Evolutionary conservation across 768 basidiomycete species (phyloP).

Genomic region (Mycena leptocephala): DNA sequence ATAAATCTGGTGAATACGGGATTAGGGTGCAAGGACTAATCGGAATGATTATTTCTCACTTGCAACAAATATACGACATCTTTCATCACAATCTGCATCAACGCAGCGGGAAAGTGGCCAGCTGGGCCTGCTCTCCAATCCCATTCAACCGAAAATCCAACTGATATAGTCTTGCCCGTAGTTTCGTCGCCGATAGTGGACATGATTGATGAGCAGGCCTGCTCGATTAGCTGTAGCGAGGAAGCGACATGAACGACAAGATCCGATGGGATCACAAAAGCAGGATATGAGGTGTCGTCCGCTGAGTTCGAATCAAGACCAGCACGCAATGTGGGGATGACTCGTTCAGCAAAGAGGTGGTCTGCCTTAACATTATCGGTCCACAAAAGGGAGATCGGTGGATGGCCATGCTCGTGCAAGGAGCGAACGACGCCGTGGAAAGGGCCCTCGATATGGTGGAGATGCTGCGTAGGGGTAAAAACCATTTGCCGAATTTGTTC

Average conservation of each 20-base stretch:
- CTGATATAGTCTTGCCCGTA: not conserved
- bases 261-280: not conserved
- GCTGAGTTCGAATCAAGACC: not conserved
- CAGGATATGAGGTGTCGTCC: not conserved
- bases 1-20: not conserved
- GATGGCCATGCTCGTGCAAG: conserved; percentile 11
- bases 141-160: conserved; percentile 10
- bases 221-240: not conserved
- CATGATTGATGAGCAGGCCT: not conserved
- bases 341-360: not conserved
- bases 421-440: not conserved
- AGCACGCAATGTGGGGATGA: conserved; percentile 1
- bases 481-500: conserved; percentile 1
- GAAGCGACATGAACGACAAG: not conserved
- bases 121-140: conserved; percentile 7
- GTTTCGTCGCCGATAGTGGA: not conserved
- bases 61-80: not conserved
- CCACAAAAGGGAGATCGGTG: not conserved
- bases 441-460: not conserved
- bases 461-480: not conserved
- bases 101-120: not conserved
- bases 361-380: conserved; percentile 8
- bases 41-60: not conserved
- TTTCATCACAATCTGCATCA: not conserved
- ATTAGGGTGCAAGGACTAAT: not conserved